These are phyloP conservation scores for Plasmodium sp. DNA, from an alignment of 169 alveolate genomes.

Conservation along the genomic window DNA sequence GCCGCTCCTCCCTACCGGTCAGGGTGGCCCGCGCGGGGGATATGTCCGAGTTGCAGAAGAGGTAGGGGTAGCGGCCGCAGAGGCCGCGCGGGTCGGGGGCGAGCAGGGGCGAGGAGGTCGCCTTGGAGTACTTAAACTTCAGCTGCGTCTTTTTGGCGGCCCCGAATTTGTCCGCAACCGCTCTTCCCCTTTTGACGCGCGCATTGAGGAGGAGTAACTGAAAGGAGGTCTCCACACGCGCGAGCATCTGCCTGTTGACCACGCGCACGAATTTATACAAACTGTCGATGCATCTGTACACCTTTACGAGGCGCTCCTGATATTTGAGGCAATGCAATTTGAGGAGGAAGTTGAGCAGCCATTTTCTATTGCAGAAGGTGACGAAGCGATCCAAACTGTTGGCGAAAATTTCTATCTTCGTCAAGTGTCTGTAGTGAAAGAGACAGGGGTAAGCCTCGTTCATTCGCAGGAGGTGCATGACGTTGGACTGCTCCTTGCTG, in stretches of 20 bases:
- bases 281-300: conserved; percentile 21
- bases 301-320: conserved; percentile 22
- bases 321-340: conserved; percentile 17
- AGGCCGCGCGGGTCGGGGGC: not conserved
- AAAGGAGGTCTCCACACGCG: not conserved
- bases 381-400: conserved; percentile 8
- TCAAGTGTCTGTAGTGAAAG: conserved; percentile 23
- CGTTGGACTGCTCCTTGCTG: not conserved
- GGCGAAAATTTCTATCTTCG: conserved; percentile 29
- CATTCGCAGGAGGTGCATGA: not conserved
- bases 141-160: conserved; percentile 10
- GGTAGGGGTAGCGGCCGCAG: conserved; percentile 1
- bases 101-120: not conserved
- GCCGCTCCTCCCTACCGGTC: not conserved
- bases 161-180: not conserved
- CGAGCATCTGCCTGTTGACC: not conserved
- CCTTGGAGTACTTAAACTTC: not conserved
- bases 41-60: conserved; percentile 35
- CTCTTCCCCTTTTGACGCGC: not conserved
- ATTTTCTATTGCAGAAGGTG: conserved; percentile 19
- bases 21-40: conserved; percentile 35
- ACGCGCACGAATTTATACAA: conserved; percentile 13
- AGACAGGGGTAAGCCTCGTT: conserved; percentile 34
- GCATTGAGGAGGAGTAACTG: conserved; percentile 17
- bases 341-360: conserved; percentile 27